Base-by-base conservation (phyloP, 352 stramenopile genomes). In the Saprolegnia diclina region DNA sequence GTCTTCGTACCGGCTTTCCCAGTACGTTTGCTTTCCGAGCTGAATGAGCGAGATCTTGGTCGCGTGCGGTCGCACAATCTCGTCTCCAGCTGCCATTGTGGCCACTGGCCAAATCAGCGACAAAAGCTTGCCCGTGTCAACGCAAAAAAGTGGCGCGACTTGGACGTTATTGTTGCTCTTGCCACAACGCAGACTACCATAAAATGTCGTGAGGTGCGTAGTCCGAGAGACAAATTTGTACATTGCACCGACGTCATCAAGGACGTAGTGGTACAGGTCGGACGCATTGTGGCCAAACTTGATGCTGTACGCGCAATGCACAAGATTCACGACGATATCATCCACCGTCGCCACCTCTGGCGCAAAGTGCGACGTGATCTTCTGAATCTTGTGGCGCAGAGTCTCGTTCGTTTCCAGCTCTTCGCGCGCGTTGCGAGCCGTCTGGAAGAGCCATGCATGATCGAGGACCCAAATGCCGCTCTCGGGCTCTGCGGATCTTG, bases 1-100 rank as follows among this genome's bases (percentile, higher is more conserved):
- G 4, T 70, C 73, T 56, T 86, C 77, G 62, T 82, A 86, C 3
- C 79, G 64, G 14, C 67, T 74, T 53, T 83, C 77, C 79, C 79
- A 86, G 56, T 86, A 86, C 40, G 75, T 78, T 76, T 86, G 82
- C 52, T 86, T 82, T 64, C 77, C 80, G 24, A 83, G 67, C 48
- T 77, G 77, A 73, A 86, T 86, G 65, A 83, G 73, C 11, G 79
- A 79, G 44, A 86, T 77, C 67, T 83, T 86, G 63, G 77, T 77
- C 0, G 79, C 79, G 40, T 79, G 79, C 18, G 77, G 74, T 7
- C 79, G 72, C 32, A 82, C 66, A 11, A 86, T 59, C 38, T 83
- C 73, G 3, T 61, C 64, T 52, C 76, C 77, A 19, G 56, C 54
- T 0, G 42, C 50, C 44, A 86, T 64, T 21, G 75, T 48, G 38